A percentile compares a stretch with the other conserved stretches of the same genome.
phyloP scores from a whole-genome alignment of 2,329 filamentous ascomycete species.

The Cercospora berteroae region DNA sequence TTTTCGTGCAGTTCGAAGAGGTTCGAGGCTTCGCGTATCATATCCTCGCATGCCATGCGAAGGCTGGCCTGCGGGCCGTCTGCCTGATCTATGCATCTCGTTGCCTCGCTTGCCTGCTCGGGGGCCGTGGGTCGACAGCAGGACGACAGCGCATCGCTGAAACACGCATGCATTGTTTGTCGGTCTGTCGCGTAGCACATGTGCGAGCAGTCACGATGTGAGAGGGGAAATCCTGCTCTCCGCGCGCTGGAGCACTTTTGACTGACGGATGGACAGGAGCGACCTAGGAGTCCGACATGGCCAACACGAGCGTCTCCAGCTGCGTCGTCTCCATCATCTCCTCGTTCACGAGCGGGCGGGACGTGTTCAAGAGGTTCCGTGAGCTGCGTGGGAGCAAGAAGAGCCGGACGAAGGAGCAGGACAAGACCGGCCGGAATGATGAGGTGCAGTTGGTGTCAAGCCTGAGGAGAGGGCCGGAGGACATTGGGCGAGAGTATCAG shows the following conservation, averaged over 20 bases:
- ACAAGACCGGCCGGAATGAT: slow-evolving; percentile 23
- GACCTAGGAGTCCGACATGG: slow-evolving; percentile 11
- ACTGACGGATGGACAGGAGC: neutral
- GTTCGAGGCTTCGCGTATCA: slow-evolving; percentile 9
- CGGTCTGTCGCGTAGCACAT: slow-evolving; percentile 3
- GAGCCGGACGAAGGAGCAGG: slow-evolving; percentile 24
- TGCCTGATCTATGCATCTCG: slow-evolving; percentile 9
- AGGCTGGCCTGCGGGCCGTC: neutral
- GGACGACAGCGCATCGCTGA: slow-evolving; percentile 16
- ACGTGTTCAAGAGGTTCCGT: slow-evolving; percentile 46
- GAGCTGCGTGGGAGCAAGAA: slow-evolving; percentile 29
- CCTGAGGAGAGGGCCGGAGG: slow-evolving; percentile 43
- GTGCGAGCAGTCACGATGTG: neutral
- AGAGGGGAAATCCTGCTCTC: neutral
- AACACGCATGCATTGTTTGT: slow-evolving; percentile 13
- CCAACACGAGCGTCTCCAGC: slow-evolving; percentile 22
- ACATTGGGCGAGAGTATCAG: slow-evolving; percentile 46
- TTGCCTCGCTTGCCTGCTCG: slow-evolving; percentile 14
- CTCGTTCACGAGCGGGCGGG: slow-evolving; percentile 47
- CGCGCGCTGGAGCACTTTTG: neutral
- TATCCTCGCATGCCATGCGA: slow-evolving; percentile 5
- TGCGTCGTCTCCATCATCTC: slow-evolving; percentile 44
- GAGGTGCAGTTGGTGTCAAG: slow-evolving; percentile 43
- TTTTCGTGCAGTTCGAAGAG: slow-evolving; percentile 4
- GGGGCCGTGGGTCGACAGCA: neutral